These are phyloP conservation scores for Talaromyces borbonicus DNA, from an alignment of 495 filamentous ascomycete genomes.

Conservation along the genomic window DNA sequence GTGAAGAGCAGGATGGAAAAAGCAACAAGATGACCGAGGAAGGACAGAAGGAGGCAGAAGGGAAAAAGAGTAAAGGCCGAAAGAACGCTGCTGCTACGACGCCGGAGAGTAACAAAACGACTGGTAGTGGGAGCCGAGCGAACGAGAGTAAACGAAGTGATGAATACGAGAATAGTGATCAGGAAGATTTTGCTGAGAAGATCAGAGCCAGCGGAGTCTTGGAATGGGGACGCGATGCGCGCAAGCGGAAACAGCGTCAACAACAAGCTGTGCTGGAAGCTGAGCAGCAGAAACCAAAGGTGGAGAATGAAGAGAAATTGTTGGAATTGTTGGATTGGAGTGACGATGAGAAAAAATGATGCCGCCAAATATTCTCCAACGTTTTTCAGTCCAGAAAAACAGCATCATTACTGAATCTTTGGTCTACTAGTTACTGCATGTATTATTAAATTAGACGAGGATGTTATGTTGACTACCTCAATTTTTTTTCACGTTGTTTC, in stretches of 20 bases:
- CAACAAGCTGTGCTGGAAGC: slow-evolving; percentile 37
- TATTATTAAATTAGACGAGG: slow-evolving; percentile 1
- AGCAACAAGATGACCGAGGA: neutral
- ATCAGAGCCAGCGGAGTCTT: slow-evolving; percentile 34
- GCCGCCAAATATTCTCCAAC: too few relatives aligned
- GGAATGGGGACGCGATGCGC: slow-evolving; percentile 43
- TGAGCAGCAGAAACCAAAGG: slow-evolving; percentile 32
- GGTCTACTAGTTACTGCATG: neutral
- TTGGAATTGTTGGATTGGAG: slow-evolving; percentile 58
- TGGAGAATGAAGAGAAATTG: slow-evolving; percentile 46
- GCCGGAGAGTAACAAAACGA: too few relatives aligned
- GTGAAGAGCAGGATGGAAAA: slow-evolving; percentile 21
- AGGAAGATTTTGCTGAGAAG: slow-evolving; percentile 16
- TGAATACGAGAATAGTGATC: slow-evolving; percentile 1
- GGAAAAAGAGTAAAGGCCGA: neutral
- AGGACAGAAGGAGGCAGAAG: neutral
- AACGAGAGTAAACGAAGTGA: neutral
- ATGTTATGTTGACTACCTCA: too few relatives aligned
- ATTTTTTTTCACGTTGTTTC: neutral
- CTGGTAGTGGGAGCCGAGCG: neutral
- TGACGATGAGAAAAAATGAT: slow-evolving; percentile 21
- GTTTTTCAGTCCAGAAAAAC: too few relatives aligned
- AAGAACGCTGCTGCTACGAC: neutral
- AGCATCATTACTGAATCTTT: neutral
- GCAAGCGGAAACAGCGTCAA: slow-evolving; percentile 49